Evolutionary conservation across 2,329 filamentous ascomycete genomes (phyloP).

Genomic region (Ceratocystis diversiconidia): DNA sequence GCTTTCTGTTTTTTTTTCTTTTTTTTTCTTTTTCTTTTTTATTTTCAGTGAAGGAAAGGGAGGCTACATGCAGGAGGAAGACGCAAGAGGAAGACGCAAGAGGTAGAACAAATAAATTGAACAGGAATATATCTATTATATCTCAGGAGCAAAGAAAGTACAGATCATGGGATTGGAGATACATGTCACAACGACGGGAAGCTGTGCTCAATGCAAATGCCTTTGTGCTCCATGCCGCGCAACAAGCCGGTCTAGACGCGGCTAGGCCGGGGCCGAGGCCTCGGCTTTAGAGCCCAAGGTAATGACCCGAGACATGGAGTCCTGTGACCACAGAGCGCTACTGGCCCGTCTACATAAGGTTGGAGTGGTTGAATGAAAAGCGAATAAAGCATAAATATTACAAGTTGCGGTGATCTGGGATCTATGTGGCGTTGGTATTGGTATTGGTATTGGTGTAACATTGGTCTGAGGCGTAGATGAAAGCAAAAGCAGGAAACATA

Average conservation of each 20-base stretch:
- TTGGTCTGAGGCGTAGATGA: not conserved
- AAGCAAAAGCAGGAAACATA: not conserved
- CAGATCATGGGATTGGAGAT: not conserved
- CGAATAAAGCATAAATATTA: not conserved
- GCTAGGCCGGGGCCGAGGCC: not conserved
- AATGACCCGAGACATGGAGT: not conserved
- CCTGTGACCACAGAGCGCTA: not conserved
- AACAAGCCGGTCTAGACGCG: not conserved
- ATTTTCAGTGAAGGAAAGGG: not conserved
- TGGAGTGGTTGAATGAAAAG: not conserved
- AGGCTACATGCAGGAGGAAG: not conserved
- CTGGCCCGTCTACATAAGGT: not conserved
- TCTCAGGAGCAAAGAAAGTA: not conserved
- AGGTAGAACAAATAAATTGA: not conserved
- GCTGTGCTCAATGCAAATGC: not conserved
- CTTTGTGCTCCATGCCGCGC: not conserved
- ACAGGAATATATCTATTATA: not conserved
- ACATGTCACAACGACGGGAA: not conserved
- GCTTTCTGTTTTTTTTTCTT: no score
- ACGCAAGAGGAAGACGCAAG: not conserved
- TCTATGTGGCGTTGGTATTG: not conserved
- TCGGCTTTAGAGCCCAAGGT: not conserved
- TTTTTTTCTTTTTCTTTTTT: no score
- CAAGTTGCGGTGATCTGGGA: not conserved
- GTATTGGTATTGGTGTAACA: not conserved